phyloP scores from a whole-genome alignment of 2,329 filamentous ascomycete genomes.

The Penicillium sp. region DNA sequence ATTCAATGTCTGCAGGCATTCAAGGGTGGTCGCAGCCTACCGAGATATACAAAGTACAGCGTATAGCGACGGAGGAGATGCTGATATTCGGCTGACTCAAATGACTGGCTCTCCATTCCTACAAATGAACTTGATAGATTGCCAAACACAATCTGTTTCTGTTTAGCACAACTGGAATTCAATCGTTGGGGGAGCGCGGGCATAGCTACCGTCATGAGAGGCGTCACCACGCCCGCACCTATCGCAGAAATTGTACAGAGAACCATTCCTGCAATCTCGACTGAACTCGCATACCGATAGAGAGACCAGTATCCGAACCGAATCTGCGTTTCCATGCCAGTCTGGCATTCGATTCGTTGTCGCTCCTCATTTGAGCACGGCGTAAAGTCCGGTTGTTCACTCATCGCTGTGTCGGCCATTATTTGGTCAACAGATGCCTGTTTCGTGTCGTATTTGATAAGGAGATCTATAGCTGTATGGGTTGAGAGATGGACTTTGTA shows the following conservation, averaged over 20 bases:
- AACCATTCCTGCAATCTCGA: background rate
- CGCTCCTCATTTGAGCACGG: background rate
- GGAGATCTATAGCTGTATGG: too few relatives aligned
- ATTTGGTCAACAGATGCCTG: background rate
- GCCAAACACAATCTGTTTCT: background rate
- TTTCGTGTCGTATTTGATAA: background rate
- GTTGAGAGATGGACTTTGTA: background rate
- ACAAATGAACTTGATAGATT: background rate
- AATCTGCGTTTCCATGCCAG: background rate
- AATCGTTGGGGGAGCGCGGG: background rate
- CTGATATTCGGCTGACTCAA: background rate
- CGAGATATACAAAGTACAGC: background rate
- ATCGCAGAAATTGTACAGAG: background rate
- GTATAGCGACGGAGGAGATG: background rate
- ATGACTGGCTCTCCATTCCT: background rate
- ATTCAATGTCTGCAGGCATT: background rate
- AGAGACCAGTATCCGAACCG: background rate
- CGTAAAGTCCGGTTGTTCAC: background rate
- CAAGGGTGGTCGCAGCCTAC: background rate
- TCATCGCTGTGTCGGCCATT: background rate
- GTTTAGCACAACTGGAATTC: background rate
- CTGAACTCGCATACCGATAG: background rate
- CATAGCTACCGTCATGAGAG: constrained; percentile 1
- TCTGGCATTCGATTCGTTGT: background rate
- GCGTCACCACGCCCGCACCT: background rate